Evolutionary conservation across 441 rosid genomes (phyloP).

Genomic region (Geranium incanum): DNA sequence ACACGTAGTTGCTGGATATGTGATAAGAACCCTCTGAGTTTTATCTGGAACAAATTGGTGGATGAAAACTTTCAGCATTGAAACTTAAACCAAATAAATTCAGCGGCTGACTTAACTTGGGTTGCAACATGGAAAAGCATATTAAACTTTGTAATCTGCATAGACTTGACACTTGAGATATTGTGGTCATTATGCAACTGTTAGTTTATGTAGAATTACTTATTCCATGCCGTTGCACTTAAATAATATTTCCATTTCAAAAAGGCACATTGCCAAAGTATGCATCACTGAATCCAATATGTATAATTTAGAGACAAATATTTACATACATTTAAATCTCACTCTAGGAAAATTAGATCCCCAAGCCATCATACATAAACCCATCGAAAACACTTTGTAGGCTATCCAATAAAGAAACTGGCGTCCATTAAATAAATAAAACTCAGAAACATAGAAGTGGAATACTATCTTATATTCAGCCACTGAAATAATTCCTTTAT

Average conservation of each 20-base stretch:
- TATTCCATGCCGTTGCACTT: background rate
- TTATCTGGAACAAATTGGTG: conserved; percentile 54
- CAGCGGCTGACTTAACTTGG: conserved; percentile 5
- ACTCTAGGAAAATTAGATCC: background rate
- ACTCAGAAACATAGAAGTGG: background rate
- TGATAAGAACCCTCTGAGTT: conserved; percentile 86
- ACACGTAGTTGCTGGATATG: conserved; percentile 90
- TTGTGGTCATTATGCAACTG: background rate
- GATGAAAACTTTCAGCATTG: conserved; percentile 12
- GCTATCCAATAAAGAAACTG: conserved; percentile 1
- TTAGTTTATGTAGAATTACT: background rate
- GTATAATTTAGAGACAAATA: background rate
- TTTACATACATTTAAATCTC: background rate
- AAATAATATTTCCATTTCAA: background rate
- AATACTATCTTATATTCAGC: background rate
- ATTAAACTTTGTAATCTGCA: background rate
- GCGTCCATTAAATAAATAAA: background rate
- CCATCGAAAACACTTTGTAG: conserved; percentile 1
- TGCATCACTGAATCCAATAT: background rate
- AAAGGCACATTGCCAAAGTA: background rate
- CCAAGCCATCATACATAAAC: background rate
- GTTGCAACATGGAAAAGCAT: conserved; percentile 16
- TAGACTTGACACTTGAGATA: background rate
- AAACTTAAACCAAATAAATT: background rate
- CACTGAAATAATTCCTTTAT: background rate